A percentile compares a stretch with the other conserved stretches of the same genome.
Evolutionary conservation across 345 rosid species (phyloP).

Genomic region (Lumnitzera littorea): DNA sequence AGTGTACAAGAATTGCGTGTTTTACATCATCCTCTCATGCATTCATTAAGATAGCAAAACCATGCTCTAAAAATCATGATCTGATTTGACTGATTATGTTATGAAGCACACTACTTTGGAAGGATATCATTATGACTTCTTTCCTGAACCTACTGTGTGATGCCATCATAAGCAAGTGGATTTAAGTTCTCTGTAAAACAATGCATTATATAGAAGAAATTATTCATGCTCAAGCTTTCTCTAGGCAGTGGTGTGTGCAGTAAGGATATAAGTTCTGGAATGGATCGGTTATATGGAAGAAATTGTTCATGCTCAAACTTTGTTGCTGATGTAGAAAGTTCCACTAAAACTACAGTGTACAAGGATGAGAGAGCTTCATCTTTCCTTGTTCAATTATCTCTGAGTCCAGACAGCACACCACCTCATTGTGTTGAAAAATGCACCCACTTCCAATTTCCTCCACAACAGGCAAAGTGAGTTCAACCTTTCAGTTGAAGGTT

Average conservation of each 20-base stretch:
- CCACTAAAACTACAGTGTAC: background rate
- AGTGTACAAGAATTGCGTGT: too few relatives aligned
- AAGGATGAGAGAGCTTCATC: slow-evolving; percentile 2
- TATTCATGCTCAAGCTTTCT: slow-evolving; percentile 25
- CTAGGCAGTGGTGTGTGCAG: slow-evolving; percentile 20
- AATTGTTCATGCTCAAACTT: slow-evolving; percentile 7
- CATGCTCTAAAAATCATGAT: too few relatives aligned
- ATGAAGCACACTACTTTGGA: too few relatives aligned
- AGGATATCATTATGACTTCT: too few relatives aligned
- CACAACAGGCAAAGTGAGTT: background rate
- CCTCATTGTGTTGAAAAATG: slow-evolving; percentile 12
- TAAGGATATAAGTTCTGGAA: slow-evolving; percentile 7
- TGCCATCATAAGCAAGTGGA: too few relatives aligned
- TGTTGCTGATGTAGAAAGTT: slow-evolving; percentile 29
- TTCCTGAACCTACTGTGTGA: too few relatives aligned
- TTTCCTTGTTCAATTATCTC: slow-evolving; percentile 13
- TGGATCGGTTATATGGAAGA: slow-evolving; percentile 11
- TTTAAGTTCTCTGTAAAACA: too few relatives aligned
- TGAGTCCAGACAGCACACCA: slow-evolving; percentile 10
- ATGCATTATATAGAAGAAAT: too few relatives aligned
- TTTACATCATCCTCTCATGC: too few relatives aligned
- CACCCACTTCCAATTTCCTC: background rate
- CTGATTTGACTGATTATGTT: too few relatives aligned
- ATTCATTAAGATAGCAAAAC: too few relatives aligned
- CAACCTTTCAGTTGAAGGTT: slow-evolving; percentile 6